Evolutionary conservation across 192 early-diverging fungal genomes (phyloP).

Genomic region (Coemansia reversa): DNA sequence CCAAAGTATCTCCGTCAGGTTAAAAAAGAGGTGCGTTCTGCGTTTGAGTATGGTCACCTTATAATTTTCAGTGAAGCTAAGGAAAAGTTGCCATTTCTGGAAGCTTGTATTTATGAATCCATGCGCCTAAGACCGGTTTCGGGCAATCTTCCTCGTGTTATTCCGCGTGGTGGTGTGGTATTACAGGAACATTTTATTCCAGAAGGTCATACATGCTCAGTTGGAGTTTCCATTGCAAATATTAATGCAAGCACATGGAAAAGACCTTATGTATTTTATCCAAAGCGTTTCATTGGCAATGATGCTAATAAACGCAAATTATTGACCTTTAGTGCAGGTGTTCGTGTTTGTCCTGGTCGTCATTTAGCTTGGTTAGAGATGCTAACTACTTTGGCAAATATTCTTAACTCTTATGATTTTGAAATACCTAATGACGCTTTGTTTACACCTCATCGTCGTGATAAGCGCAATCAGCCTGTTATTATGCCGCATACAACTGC

Average conservation of each 20-base stretch:
- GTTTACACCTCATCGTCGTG: conserved; percentile 21
- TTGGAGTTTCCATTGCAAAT: conserved; percentile 24
- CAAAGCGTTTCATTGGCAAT: conserved; percentile 24
- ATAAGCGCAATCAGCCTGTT: conserved; percentile 10
- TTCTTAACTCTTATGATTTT: conserved; percentile 32
- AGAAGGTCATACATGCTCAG: conserved; percentile 33
- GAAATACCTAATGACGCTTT: conserved; percentile 27
- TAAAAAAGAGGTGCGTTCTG: conserved; percentile 18
- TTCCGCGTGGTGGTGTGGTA: conserved; percentile 37
- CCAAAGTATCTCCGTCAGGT: conserved; percentile 17
- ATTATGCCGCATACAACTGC: conserved; percentile 25
- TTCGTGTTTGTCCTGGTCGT: conserved; percentile 38
- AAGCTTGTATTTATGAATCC: conserved; percentile 46
- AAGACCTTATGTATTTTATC: conserved; percentile 16
- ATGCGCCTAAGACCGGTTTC: conserved; percentile 34
- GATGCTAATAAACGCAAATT: conserved; percentile 15
- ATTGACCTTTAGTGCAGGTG: conserved; percentile 43
- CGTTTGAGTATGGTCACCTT: conserved; percentile 11
- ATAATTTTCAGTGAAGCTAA: conserved; percentile 31
- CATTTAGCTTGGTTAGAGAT: conserved; percentile 45
- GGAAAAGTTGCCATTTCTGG: conserved; percentile 27
- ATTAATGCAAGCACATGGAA: conserved; percentile 15
- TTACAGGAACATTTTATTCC: conserved; percentile 40
- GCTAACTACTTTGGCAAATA: conserved; percentile 34
- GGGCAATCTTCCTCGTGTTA: conserved; percentile 27